Percentiles rank a stretch among this genome's conserved stretches.
Evolutionary conservation across 495 filamentous ascomycete genomes (phyloP).

Genomic region (Halenospora varia): DNA sequence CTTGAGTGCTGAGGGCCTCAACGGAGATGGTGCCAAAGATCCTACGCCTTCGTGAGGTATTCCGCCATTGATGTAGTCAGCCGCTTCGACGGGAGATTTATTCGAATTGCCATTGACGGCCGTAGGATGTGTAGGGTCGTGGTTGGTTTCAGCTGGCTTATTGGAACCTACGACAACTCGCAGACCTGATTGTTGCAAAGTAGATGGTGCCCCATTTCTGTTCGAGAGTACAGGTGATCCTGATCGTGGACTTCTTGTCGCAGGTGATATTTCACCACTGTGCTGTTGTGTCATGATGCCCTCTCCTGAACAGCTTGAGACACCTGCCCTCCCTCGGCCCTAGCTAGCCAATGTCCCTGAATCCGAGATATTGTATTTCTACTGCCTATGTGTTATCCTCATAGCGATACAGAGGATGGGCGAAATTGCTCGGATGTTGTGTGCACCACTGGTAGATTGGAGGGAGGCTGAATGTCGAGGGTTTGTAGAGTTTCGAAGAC

Average conservation of each 20-base stretch:
- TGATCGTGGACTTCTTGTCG: constrained; percentile 23
- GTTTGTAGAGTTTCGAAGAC: no score
- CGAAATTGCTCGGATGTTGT: background rate
- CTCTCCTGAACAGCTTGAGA: background rate
- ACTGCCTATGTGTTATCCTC: background rate
- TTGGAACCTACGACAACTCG: constrained; percentile 8
- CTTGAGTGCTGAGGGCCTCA: constrained; percentile 17
- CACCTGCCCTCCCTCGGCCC: background rate
- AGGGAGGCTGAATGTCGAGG: background rate
- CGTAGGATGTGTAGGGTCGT: constrained; percentile 4
- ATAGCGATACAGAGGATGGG: background rate
- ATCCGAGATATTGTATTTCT: background rate
- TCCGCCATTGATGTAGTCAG: constrained; percentile 42
- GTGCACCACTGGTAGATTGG: no score
- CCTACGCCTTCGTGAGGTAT: constrained; percentile 26
- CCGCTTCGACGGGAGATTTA: constrained; percentile 24
- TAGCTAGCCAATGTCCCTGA: background rate
- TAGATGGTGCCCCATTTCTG: constrained; percentile 15
- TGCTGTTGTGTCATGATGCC: constrained; percentile 27
- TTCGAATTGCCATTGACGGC: constrained; percentile 14
- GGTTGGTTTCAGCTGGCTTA: background rate
- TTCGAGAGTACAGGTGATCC: constrained; percentile 14
- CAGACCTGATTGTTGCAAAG: constrained; percentile 11
- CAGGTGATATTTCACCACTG: constrained; percentile 30
- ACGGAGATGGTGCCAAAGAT: background rate